A percentile compares a stretch with the other conserved stretches of the same genome.
Evolutionary conservation across 768 basidiomycete species (phyloP).

Genomic region (Porphyrellus cyaneotinctus): DNA sequence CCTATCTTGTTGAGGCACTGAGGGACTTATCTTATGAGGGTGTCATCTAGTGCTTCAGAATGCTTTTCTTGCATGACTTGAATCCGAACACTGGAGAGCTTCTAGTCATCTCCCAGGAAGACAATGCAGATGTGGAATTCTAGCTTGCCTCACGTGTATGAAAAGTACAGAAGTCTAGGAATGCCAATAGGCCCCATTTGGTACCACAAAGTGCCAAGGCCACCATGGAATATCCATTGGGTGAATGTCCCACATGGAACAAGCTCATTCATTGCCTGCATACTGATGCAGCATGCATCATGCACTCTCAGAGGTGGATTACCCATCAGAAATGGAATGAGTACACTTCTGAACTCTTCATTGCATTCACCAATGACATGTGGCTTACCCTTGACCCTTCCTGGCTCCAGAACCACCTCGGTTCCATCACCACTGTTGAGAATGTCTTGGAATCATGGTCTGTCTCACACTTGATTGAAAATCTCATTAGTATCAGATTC

Average conservation of each 20-base stretch:
- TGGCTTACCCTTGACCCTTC: background rate
- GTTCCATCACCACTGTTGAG: background rate
- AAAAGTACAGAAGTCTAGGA: background rate
- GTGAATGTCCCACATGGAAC: slow-evolving; percentile 7
- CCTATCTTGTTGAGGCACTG: background rate
- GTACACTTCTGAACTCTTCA: background rate
- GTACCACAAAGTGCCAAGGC: slow-evolving; percentile 1
- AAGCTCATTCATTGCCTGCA: background rate
- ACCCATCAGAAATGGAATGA: background rate
- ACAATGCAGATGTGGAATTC: background rate
- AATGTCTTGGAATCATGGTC: slow-evolving; percentile 4
- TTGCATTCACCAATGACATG: slow-evolving; percentile 3
- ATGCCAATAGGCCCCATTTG: background rate
- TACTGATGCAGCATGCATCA: background rate
- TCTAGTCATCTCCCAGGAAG: background rate
- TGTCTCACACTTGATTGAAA: background rate
- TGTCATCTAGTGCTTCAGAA: background rate
- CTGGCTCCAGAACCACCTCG: background rate
- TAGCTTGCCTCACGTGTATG: background rate
- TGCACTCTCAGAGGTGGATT: background rate
- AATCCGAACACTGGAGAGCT: slow-evolving; percentile 4
- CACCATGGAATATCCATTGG: background rate
- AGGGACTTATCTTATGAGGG: slow-evolving; percentile 3
- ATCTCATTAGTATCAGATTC: slow-evolving; percentile 1
- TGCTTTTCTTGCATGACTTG: slow-evolving; percentile 9